A percentile compares a stretch with the other conserved stretches of the same genome.
These are phyloP conservation scores for Saccharomyces hybrid DNA, from an alignment of 1,139 yeast genomes.

Conservation along the genomic window DNA sequence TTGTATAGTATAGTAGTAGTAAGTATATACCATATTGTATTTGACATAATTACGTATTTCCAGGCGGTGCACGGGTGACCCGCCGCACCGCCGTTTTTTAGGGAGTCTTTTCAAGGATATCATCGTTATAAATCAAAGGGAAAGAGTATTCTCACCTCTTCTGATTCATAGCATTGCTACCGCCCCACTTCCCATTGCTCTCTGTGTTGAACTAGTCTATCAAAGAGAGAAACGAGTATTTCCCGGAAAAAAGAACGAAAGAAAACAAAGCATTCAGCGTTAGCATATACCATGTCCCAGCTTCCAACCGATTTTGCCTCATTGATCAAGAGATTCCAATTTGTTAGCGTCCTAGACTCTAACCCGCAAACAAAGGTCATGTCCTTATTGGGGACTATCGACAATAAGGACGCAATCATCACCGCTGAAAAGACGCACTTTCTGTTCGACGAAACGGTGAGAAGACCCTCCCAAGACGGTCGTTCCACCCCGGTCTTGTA, in stretches of 20 bases:
- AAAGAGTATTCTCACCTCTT: background rate
- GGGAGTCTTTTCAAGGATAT: slow-evolving; percentile 1
- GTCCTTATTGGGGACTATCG: slow-evolving; percentile 62
- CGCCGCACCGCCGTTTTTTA: background rate
- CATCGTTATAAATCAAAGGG: background rate
- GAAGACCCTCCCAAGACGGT: slow-evolving; percentile 20
- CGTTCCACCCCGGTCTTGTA: slow-evolving; percentile 20
- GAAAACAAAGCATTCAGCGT: background rate
- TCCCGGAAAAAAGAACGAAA: background rate
- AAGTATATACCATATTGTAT: background rate
- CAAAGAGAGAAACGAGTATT: background rate
- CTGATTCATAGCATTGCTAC: background rate
- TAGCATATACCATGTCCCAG: background rate
- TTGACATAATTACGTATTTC: background rate
- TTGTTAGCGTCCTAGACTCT: slow-evolving; percentile 39
- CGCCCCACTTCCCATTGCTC: background rate
- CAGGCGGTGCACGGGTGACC: background rate
- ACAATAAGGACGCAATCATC: slow-evolving; percentile 55
- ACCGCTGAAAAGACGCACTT: slow-evolving; percentile 70
- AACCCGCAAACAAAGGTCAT: slow-evolving; percentile 62
- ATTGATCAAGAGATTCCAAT: slow-evolving; percentile 36
- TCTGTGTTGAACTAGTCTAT: background rate
- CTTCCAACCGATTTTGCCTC: slow-evolving; percentile 3
- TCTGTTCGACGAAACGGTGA: slow-evolving; percentile 23
- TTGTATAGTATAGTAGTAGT: background rate